Conservation (phyloP, 1,284 basidiomycete genomes). For the Tilletia walkeri region DNA sequence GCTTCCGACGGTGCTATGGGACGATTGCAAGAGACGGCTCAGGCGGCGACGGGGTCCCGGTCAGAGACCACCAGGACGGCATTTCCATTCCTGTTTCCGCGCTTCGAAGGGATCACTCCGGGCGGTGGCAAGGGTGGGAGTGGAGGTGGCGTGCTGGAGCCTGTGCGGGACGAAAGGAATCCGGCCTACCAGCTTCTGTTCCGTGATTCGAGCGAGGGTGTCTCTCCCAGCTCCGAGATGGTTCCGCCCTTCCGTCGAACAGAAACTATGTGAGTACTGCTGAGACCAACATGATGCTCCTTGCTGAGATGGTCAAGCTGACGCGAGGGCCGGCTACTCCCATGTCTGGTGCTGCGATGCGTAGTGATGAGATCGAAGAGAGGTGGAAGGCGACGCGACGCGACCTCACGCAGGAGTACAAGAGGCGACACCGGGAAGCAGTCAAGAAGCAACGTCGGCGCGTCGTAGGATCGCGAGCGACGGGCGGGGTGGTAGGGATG, state of each 20-base stretch:
- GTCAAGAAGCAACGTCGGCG: slow-evolving; percentile 35
- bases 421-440: slow-evolving; percentile 46
- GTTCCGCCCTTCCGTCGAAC: slow-evolving; percentile 7
- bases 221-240: not conserved
- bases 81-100: not conserved
- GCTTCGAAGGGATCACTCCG: not conserved
- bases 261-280: slow-evolving; percentile 1
- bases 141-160: not conserved
- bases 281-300: too few relatives aligned
- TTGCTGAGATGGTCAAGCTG: too few relatives aligned
- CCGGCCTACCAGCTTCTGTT: not conserved
- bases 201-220: not conserved
- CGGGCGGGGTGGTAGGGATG: slow-evolving; percentile 16
- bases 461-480: slow-evolving; percentile 27
- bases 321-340: too few relatives aligned
- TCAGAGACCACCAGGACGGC: too few relatives aligned
- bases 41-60: too few relatives aligned
- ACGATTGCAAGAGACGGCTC: too few relatives aligned
- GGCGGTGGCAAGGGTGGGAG: not conserved
- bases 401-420: slow-evolving; percentile 39
- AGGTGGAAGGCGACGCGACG: slow-evolving; percentile 33
- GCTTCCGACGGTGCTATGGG: too few relatives aligned
- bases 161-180: not conserved
- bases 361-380: slow-evolving; percentile 26
- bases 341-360: not conserved